phyloP scores from a whole-genome alignment of 495 filamentous ascomycete genomes.

The Evernia prunastri region DNA sequence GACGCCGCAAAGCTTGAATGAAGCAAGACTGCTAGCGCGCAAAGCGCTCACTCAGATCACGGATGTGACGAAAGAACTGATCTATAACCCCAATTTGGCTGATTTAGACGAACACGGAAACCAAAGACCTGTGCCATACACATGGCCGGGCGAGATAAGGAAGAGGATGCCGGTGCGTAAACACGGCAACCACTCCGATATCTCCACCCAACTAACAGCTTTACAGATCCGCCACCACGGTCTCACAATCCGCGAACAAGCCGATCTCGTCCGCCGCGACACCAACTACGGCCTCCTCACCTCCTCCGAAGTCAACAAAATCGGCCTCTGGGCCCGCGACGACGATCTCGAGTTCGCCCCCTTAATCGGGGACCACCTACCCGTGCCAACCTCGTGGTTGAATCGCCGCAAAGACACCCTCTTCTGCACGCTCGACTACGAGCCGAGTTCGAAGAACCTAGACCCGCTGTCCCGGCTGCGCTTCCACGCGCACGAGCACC shows the following conservation, averaged over 20 bases:
- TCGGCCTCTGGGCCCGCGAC: slow-evolving; percentile 14
- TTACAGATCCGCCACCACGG: slow-evolving; percentile 16
- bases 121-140: slow-evolving; percentile 13
- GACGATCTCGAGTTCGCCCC: slow-evolving; percentile 16
- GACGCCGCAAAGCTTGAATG: slow-evolving; percentile 11
- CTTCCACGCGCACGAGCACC: slow-evolving; percentile 11
- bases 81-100: slow-evolving; percentile 15
- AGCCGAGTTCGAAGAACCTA: background rate
- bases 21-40: slow-evolving; percentile 14
- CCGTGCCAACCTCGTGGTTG: slow-evolving; percentile 5
- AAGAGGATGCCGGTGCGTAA: slow-evolving; percentile 14
- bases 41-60: slow-evolving; percentile 22
- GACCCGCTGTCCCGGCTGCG: background rate
- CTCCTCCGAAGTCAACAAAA: slow-evolving; percentile 7
- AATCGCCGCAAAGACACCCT: slow-evolving; percentile 5
- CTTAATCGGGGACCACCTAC: slow-evolving; percentile 12
- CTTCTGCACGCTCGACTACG: slow-evolving; percentile 16
- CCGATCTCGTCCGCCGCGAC: slow-evolving; percentile 15
- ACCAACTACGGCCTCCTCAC: slow-evolving; percentile 18
- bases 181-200: background rate
- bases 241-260: slow-evolving; percentile 17
- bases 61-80: slow-evolving; percentile 18
- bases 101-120: slow-evolving; percentile 18
- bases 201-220: background rate
- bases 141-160: slow-evolving; percentile 18